These are phyloP conservation scores for Penicillium italicum DNA, from an alignment of 2,329 filamentous ascomycete species.

Conservation along the genomic window DNA sequence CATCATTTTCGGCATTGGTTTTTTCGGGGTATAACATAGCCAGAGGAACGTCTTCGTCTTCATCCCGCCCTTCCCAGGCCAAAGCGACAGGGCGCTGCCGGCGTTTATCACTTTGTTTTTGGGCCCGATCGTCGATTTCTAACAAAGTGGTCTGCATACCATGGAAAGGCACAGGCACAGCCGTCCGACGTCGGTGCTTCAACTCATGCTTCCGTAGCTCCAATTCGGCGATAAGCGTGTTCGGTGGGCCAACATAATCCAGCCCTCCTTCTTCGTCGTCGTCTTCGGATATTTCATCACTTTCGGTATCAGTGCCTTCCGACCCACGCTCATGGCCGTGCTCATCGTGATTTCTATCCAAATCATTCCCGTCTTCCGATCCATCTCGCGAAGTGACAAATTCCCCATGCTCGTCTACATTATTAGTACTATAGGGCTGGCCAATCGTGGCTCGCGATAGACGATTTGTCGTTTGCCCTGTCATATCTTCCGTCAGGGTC, in stretches of 20 bases:
- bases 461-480: slow-evolving; percentile 30
- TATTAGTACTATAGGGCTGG: slow-evolving; percentile 12
- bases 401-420: background rate
- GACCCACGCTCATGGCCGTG: slow-evolving; percentile 11
- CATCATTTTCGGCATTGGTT: slow-evolving; percentile 29
- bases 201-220: slow-evolving; percentile 88
- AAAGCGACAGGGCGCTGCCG: slow-evolving; percentile 75
- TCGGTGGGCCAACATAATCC: slow-evolving; percentile 67
- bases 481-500: slow-evolving; percentile 21
- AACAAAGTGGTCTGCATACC: slow-evolving; percentile 90
- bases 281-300: slow-evolving; percentile 24
- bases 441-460: slow-evolving; percentile 31
- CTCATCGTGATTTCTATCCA: slow-evolving; percentile 19
- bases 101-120: slow-evolving; percentile 69
- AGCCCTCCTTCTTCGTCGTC: slow-evolving; percentile 36
- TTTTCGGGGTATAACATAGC: slow-evolving; percentile 68
- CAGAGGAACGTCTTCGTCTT: slow-evolving; percentile 83
- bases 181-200: slow-evolving; percentile 70
- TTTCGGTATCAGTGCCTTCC: slow-evolving; percentile 12
- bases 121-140: slow-evolving; percentile 83
- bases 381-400: background rate
- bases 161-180: slow-evolving; percentile 52
- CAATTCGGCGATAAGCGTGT: slow-evolving; percentile 86
- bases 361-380: slow-evolving; percentile 4
- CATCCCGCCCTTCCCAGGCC: slow-evolving; percentile 72